Percentiles rank a stretch among this genome's conserved stretches.
Conservation (phyloP, 345 rosid genomes). For the Eucalyptus polybractea region DNA sequence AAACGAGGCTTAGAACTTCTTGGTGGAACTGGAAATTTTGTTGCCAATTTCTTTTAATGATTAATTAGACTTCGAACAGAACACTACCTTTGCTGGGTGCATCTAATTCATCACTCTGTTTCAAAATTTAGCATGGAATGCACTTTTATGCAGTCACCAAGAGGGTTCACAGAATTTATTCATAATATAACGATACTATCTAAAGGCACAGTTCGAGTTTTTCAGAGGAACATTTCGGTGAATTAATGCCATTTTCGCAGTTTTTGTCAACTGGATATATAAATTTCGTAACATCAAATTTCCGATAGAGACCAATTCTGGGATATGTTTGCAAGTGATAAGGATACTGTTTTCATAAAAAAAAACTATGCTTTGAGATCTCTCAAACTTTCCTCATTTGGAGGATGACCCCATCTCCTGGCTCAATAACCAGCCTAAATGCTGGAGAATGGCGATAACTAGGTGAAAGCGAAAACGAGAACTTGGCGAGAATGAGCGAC, state of each 20-base stretch:
- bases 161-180: background rate
- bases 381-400: background rate
- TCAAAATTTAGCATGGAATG: background rate
- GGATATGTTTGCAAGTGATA: background rate
- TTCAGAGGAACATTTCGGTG: background rate
- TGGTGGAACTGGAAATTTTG: background rate
- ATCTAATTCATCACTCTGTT: background rate
- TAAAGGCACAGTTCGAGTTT: background rate
- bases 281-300: background rate
- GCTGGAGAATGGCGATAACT: constrained; percentile 26
- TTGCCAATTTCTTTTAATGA: background rate
- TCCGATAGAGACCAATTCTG: background rate
- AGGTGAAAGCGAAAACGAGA: constrained; percentile 20
- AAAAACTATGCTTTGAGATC: background rate
- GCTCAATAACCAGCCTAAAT: constrained; percentile 12
- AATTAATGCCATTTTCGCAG: background rate
- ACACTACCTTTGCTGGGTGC: background rate
- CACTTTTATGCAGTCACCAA: background rate
- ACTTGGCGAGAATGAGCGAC: constrained; percentile 15
- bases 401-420: constrained; percentile 10
- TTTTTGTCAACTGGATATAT: background rate
- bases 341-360: background rate
- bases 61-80: background rate
- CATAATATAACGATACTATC: background rate
- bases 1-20: background rate